Percentiles rank a stretch among this genome's conserved stretches.
These are phyloP conservation scores for Hondaea fermentalgiana DNA, from an alignment of 108 stramenopile genomes.

Conservation along the genomic window DNA sequence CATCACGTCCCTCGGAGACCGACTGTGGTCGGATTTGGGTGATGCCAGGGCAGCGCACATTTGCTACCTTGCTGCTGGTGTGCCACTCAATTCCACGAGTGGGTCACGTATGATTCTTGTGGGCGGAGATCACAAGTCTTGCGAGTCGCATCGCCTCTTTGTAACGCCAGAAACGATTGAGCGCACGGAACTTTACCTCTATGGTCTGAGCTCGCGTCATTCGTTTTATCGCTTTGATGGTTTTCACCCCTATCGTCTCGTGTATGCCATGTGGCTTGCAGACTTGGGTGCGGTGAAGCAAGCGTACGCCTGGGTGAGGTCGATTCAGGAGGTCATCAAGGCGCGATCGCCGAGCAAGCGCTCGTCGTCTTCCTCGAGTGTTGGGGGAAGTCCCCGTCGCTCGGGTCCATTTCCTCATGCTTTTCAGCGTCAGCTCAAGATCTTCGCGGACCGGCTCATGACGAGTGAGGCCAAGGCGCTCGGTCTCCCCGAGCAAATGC, in stretches of 20 bases:
- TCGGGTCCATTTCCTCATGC: background rate
- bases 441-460: constrained; percentile 8
- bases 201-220: background rate
- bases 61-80: background rate
- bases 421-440: constrained; percentile 5
- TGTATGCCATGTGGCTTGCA: constrained; percentile 19
- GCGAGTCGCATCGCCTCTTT: background rate
- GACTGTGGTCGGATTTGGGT: background rate
- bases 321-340: background rate
- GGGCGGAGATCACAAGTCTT: background rate
- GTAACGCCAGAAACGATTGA: background rate
- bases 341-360: background rate
- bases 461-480: background rate
- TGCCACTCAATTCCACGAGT: background rate
- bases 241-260: background rate
- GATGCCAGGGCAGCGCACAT: background rate
- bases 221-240: background rate
- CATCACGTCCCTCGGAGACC: background rate
- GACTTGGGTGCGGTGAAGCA: background rate
- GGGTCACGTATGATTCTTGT: background rate
- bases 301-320: background rate
- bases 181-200: background rate
- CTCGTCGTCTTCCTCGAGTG: background rate
- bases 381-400: background rate
- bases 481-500: background rate